These are phyloP conservation scores for Basipetospora sp. DNA, from an alignment of 2,329 filamentous ascomycete genomes.

Conservation along the genomic window DNA sequence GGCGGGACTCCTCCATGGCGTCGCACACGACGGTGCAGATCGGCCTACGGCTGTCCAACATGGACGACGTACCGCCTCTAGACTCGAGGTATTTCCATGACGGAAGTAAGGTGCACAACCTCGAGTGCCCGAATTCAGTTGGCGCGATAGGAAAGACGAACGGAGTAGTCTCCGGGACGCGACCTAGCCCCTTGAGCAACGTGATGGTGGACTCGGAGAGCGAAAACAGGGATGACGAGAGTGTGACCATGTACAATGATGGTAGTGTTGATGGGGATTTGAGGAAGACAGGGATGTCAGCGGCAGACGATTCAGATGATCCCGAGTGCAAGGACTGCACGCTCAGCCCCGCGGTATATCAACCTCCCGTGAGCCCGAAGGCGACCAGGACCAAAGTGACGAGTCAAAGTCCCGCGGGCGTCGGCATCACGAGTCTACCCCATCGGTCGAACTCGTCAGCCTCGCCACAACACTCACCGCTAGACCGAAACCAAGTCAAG, in stretches of 20 bases:
- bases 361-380: conserved; percentile 22
- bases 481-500: conserved; percentile 1
- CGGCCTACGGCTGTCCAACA: conserved; percentile 50
- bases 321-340: conserved; percentile 20
- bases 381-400: conserved; percentile 21
- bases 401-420: conserved; percentile 29
- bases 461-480: neutral
- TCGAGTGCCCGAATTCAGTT: conserved; percentile 19
- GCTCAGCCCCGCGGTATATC: conserved; percentile 39
- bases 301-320: neutral
- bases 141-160: conserved; percentile 3
- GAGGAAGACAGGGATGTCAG: conserved; percentile 7
- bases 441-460: neutral
- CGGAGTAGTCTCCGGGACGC: conserved; percentile 8
- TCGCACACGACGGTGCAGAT: conserved; percentile 60
- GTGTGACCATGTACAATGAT: conserved; percentile 3
- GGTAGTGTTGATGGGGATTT: too few relatives aligned
- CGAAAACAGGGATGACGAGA: conserved; percentile 13
- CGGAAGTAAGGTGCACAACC: conserved; percentile 23
- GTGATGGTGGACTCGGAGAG: neutral
- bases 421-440: conserved; percentile 21
- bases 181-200: conserved; percentile 18
- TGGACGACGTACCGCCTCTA: conserved; percentile 32
- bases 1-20: conserved; percentile 44
- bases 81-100: conserved; percentile 17